Conservation (phyloP, 2,329 filamentous ascomycete species). For the Polytolypa hystricis region DNA sequence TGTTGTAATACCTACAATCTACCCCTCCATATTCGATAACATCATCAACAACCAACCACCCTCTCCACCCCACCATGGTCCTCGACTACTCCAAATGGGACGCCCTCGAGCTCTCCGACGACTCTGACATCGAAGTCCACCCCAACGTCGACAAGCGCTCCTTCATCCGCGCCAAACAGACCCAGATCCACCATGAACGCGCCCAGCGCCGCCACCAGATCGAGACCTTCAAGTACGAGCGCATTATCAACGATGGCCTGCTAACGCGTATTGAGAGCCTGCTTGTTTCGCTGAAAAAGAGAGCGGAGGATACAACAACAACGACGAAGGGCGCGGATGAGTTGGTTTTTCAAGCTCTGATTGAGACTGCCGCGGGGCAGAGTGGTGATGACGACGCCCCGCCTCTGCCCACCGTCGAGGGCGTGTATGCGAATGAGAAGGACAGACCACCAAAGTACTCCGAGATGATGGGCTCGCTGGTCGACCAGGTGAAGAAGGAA, state of each 20-base stretch:
- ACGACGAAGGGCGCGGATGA: conserved; percentile 58
- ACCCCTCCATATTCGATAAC: conserved; percentile 11
- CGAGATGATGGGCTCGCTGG: conserved; percentile 94
- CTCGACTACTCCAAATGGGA: conserved; percentile 59
- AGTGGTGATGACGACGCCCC: conserved; percentile 62
- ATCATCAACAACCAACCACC: background rate
- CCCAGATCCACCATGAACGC: conserved; percentile 88
- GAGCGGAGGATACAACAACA: conserved; percentile 55
- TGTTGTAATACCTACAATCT: too few species aligned
- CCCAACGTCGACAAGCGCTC: conserved; percentile 97
- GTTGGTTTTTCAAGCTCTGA: conserved; percentile 77
- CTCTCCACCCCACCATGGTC: conserved; percentile 30
- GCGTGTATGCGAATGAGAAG: conserved; percentile 64
- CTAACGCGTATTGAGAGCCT: conserved; percentile 72
- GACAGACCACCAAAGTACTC: conserved; percentile 77
- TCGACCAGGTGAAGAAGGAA: conserved; percentile 84
- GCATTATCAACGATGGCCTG: conserved; percentile 83
- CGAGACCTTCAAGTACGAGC: conserved; percentile 78
- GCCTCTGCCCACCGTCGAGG: conserved; percentile 63
- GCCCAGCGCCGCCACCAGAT: conserved; percentile 79
- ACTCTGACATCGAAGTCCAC: conserved; percentile 96
- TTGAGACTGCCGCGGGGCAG: conserved; percentile 73
- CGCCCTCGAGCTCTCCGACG: conserved; percentile 89
- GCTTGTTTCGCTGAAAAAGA: conserved; percentile 60
- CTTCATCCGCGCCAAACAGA: conserved; percentile 96